A percentile compares a stretch with the other conserved stretches of the same genome.
These are phyloP conservation scores for Lavandula angustifolia DNA, from an alignment of 257 asterid genomes.

Conservation along the genomic window DNA sequence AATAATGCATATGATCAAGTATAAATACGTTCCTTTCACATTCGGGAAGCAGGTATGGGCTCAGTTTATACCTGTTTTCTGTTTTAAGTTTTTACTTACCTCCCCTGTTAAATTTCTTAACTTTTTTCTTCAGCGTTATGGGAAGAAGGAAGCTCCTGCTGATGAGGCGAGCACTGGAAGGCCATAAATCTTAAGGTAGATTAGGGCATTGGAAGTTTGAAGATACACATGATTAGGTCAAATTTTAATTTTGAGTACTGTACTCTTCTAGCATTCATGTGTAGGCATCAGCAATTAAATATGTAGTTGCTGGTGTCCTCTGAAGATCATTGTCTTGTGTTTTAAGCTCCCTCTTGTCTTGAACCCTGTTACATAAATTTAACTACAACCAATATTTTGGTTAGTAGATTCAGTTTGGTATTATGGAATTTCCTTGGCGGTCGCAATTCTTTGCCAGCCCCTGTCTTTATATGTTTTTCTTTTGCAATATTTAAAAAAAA, in stretches of 20 bases:
- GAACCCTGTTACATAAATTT: conserved; percentile 28
- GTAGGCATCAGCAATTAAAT: conserved; percentile 30
- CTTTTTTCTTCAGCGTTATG: conserved; percentile 65
- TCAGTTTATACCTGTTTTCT: neutral
- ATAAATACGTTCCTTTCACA: conserved; percentile 91
- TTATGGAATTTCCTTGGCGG: conserved; percentile 24
- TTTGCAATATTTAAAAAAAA: conserved; percentile 8
- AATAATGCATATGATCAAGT: conserved; percentile 94
- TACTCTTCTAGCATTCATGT: conserved; percentile 36
- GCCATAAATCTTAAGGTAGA: conserved; percentile 55
- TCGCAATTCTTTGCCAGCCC: conserved; percentile 26
- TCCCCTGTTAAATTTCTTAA: conserved; percentile 13
- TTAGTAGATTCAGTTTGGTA: neutral
- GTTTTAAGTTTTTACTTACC: neutral
- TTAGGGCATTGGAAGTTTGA: conserved; percentile 35
- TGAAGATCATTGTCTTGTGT: conserved; percentile 13
- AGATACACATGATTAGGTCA: conserved; percentile 34
- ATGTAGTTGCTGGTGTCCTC: conserved; percentile 27
- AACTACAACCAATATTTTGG: conserved; percentile 15
- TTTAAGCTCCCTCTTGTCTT: conserved; percentile 25
- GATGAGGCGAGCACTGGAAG: conserved; percentile 57
- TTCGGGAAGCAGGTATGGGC: conserved; percentile 82
- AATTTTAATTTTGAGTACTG: conserved; percentile 31
- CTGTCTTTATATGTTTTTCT: conserved; percentile 27
- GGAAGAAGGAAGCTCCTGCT: conserved; percentile 65